Evolutionary conservation across 257 asterid genomes (phyloP).

Genomic region (Thymus mandschuricus): DNA sequence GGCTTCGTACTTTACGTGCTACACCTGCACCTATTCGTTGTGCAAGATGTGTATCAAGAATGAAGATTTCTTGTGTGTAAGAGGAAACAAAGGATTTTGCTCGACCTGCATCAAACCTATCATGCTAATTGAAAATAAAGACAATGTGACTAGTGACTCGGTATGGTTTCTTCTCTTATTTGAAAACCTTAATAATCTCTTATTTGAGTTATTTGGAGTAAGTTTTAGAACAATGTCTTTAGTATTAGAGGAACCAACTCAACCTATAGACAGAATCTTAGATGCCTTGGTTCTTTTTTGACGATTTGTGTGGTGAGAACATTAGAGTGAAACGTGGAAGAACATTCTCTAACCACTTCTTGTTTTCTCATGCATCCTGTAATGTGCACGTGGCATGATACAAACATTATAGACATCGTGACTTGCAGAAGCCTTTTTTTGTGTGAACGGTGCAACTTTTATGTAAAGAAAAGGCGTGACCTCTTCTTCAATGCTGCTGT

Average conservation of each 20-base stretch:
- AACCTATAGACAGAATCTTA: background rate
- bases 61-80: conserved; percentile 58
- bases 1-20: conserved; percentile 72
- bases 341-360: background rate
- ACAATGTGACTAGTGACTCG: conserved; percentile 53
- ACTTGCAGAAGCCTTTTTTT: background rate
- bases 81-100: conserved; percentile 90
- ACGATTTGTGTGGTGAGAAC: background rate
- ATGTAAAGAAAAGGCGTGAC: background rate
- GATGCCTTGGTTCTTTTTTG: conserved; percentile 1
- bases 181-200: background rate
- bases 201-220: background rate
- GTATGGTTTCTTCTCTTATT: conserved; percentile 45
- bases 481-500: background rate
- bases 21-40: conserved; percentile 81
- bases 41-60: conserved; percentile 78
- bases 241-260: background rate
- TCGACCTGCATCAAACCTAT: conserved; percentile 77
- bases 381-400: background rate
- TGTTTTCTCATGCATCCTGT: background rate
- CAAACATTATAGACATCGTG: background rate
- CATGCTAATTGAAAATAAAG: conserved; percentile 84
- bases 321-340: background rate
- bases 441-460: conserved; percentile 1
- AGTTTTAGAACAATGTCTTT: background rate